These are phyloP conservation scores for Marasmius tenuissimus DNA, from an alignment of 1,284 basidiomycete genomes.

Conservation along the genomic window DNA sequence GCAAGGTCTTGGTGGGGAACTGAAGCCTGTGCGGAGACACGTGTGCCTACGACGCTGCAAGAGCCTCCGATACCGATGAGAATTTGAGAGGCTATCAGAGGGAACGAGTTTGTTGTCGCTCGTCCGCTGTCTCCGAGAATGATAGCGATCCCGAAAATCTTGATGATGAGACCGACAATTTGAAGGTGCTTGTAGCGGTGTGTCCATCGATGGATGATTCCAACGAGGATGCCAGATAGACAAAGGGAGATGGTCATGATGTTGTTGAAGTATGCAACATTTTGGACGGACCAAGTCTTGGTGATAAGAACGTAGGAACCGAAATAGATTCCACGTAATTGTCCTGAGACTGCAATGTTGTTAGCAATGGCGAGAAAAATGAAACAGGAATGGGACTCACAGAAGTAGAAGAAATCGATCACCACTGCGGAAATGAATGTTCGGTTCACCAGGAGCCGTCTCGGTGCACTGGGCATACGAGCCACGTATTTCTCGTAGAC, in stretches of 20 bases:
- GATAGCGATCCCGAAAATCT: slow-evolving; percentile 21
- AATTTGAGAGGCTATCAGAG: slow-evolving; percentile 22
- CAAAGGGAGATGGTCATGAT: slow-evolving; percentile 12
- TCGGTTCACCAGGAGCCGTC: slow-evolving; percentile 14
- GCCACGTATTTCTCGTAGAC: slow-evolving; percentile 13
- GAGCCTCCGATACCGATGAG: slow-evolving; percentile 23
- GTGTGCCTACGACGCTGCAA: slow-evolving; percentile 22
- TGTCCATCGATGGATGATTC: slow-evolving; percentile 11
- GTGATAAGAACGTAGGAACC: slow-evolving; percentile 13
- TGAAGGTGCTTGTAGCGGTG: slow-evolving; percentile 16
- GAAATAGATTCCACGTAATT: slow-evolving; percentile 13
- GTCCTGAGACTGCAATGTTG: slow-evolving; percentile 5
- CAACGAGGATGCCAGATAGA: slow-evolving; percentile 12
- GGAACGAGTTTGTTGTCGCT: slow-evolving; percentile 13
- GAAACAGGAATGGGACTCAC: slow-evolving; percentile 1
- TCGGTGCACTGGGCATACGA: slow-evolving; percentile 8
- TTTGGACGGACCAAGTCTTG: slow-evolving; percentile 12
- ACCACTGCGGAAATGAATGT: slow-evolving; percentile 15
- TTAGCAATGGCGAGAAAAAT: not conserved
- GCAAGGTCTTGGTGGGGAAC: slow-evolving; percentile 27
- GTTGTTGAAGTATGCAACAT: slow-evolving; percentile 17
- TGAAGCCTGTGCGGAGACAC: slow-evolving; percentile 24
- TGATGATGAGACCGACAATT: slow-evolving; percentile 14
- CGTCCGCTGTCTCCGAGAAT: slow-evolving; percentile 17
- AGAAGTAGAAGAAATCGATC: slow-evolving; percentile 16